Evolutionary conservation across 768 basidiomycete species (phyloP), one percentile per base, ranked within the genome.

Genomic region (Pisolithus orientalis): DNA sequence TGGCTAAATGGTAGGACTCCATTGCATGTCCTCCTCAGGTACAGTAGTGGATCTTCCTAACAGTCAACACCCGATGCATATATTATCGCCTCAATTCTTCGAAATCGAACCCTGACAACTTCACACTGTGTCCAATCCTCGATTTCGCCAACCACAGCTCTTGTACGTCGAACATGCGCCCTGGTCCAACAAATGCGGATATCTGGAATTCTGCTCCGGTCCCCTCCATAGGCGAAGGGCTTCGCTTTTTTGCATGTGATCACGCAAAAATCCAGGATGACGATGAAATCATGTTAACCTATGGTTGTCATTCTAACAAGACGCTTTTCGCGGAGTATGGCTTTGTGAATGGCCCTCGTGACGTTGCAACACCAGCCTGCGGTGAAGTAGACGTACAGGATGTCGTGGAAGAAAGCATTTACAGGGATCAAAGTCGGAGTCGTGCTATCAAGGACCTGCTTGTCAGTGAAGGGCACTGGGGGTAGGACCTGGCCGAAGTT

Each of bases 21-120:
- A 32, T n/a, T 32, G 53, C 11, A 25, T 53, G 27, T 59, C 46
- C 9, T 42, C 29, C 16, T 21, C 45, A 29, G 11, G 34, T 34
- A 32, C 50, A 53, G 38, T 48, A 44, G 44, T 40, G 45, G 47
- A 27, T 6, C 48, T 47, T 53, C 50, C 53, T 34, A 46, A 57
- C 59, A 93, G 92, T 96, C 52, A 98, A 98, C 66, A 97, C 94
- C 5, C 83, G 95, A 45, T 93, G 88, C 64, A 80, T 97, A 21
- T 93, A 82, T 66, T 80, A 83, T 63, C 83, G 79, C 54, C 66
- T 84, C 40, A 78, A 72, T 57, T 60, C 69, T 28, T 62, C 67
- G 16, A 73, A 68, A 46, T 74, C 77, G 10, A 75, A 84, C 59
- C 75, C 80, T 28, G 80, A 92, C 65, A 94, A 95, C 62, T 69